Evolutionary conservation across 2,329 filamentous ascomycete genomes (phyloP).

Genomic region (Plenodomus tracheiphilus): DNA sequence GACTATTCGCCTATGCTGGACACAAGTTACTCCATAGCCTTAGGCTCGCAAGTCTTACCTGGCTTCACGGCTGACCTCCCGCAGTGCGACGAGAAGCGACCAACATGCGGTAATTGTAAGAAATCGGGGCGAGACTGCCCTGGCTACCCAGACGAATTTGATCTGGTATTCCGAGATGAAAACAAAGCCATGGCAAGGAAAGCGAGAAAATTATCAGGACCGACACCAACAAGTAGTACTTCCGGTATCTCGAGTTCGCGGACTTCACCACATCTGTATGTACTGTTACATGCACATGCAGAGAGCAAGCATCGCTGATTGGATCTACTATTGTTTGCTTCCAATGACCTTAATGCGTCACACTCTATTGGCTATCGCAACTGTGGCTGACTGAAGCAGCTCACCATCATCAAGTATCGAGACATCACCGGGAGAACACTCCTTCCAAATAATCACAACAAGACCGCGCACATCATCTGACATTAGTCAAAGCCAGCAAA

Average conservation of each 20-base stretch:
- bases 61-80: constrained; percentile 7
- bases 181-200: constrained; percentile 68
- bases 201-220: constrained; percentile 53
- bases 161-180: constrained; percentile 73
- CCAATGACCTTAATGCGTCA: neutral
- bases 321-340: neutral
- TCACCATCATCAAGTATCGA: constrained; percentile 27
- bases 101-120: constrained; percentile 41
- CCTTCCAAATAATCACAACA: constrained; percentile 12
- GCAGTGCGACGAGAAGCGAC: constrained; percentile 43
- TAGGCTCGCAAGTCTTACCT: constrained; percentile 3
- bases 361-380: neutral
- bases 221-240: constrained; percentile 19
- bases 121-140: constrained; percentile 38
- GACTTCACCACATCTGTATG: constrained; percentile 37
- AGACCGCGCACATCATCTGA: constrained; percentile 16
- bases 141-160: constrained; percentile 64
- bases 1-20: neutral
- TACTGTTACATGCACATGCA: neutral
- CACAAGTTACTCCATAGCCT: neutral
- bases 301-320: neutral
- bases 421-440: constrained; percentile 11
- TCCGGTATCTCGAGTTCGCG: constrained; percentile 27
- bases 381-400: constrained; percentile 19
- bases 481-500: constrained; percentile 17